Evolutionary conservation across 2,329 filamentous ascomycete species (phyloP), one percentile per base, ranked within the genome.

Genomic region (Verticillium zaregamsianum): DNA sequence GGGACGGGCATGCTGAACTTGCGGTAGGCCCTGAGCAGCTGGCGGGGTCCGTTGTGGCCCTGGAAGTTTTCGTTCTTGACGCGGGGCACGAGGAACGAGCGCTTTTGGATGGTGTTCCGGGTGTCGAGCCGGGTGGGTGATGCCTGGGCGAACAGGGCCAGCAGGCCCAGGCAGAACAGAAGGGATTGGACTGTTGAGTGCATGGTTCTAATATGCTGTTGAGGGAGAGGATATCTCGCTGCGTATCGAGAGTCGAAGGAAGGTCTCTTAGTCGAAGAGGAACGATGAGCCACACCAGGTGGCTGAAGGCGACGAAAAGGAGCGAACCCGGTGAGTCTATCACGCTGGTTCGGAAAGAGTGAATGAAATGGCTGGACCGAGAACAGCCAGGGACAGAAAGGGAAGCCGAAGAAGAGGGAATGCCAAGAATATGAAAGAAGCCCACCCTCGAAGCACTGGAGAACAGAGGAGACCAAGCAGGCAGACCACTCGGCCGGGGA

Each of bases 11-110:
- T 82, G 64, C 84, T 82, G 73, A 83, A 92, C 73, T 93, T 93
- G 68, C 80, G 76, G 72, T 90, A 88, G 17, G 89, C 85, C 74
- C 86, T 90, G 58, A 83, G 75, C 67, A 93, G 79, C 58, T 88
- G 87, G 61, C 69, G 73, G 0, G 82, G 78, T n/a, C 88, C 87
- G 76, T 89, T 81, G 64, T 72, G 74, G 23, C 80, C 75, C 25
- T 79, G 77, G 70, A 86, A 86, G 61, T 78, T 77, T n/a, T 76
- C 76, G 67, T 86, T 87, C 59, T 78, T 74, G 56, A 84, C 76
- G 39, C 87, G 80, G 58, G 85, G 80, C 37, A 90, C 81, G 71
- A 82, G 85, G 77, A 90, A 90, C 8, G 85, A 86, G 25, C 82
- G 79, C 70, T 84, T 85, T 65, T 49, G 45, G 45, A 49, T 23